Base-by-base conservation (phyloP, 495 filamentous ascomycete genomes). In the Aspergillus indologenus region DNA sequence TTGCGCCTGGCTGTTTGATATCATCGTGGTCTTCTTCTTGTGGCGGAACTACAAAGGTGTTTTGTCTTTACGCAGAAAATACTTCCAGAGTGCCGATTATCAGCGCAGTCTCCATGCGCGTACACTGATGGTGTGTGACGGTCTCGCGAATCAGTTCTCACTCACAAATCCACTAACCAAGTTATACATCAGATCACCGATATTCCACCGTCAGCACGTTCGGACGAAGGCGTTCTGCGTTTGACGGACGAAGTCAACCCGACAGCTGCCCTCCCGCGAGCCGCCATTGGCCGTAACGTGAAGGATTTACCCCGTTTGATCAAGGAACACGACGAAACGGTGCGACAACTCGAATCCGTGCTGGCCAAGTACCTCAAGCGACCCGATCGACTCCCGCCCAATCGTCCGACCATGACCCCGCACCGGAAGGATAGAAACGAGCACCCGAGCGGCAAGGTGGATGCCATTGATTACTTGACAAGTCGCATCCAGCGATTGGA, bases 391-490 rank as follows among this genome's bases (percentile, higher is more conserved):
- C 80, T 98, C 1, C 94, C 95, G 0, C 57, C 87, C 0, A 83
- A 81, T n/a, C 80, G 95, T 54, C 94, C 95, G 11, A 81, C 81
- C 8, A 93, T 92, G 74, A 83, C 80, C 52, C 90, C 89, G 4
- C 87, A 89, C 12, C 89, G 90, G 63, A 87, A 83, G 47, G 83
- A 85, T 22, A 85, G 87, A 55, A 62, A 52, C 20, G 73, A 76
- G 21, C 61, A 71, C 12, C 66, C 66, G 2, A 60, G 60, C 31
- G 67, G 66, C 18, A 90, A 90, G 66, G 83, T 98, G 23, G 94
- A 98, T 63, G 90, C 95, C 14, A 98, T 98, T 65, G 90, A 96
- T 61, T 97, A 96, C 64, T 79, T 96, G 48, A 95, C 91, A 0
- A 83, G 87, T 45, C 87, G 92, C 14, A 96, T 98, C 65, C 83